Conservation (phyloP, 352 stramenopile genomes). For the Phytophthora vignae region DNA sequence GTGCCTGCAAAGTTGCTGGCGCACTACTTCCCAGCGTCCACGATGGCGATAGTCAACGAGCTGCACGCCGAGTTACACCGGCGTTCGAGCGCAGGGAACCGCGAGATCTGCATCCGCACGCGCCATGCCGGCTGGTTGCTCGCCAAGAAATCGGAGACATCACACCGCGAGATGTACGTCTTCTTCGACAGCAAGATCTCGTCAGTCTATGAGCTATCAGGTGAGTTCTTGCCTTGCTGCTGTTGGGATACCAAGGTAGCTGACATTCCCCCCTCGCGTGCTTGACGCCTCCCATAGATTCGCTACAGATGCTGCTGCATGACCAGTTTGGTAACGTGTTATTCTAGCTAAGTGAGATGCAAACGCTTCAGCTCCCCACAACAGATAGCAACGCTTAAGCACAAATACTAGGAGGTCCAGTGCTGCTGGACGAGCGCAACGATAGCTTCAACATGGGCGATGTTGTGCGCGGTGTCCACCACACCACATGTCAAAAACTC, state of each 20-base stretch:
- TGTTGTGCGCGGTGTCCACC: slow-evolving; percentile 1
- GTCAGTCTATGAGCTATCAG: slow-evolving; percentile 61
- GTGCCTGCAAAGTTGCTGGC: slow-evolving; percentile 48
- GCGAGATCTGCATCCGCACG: slow-evolving; percentile 66
- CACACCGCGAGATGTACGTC: slow-evolving; percentile 60
- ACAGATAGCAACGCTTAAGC: too few species aligned
- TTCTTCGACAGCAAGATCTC: slow-evolving; percentile 71
- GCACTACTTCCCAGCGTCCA: slow-evolving; percentile 56
- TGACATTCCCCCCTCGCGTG: not conserved
- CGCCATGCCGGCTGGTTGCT: slow-evolving; percentile 65
- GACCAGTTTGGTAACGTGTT: slow-evolving; percentile 68
- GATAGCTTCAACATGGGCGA: not conserved
- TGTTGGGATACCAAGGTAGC: not conserved
- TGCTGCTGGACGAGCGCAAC: not conserved
- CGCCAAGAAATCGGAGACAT: slow-evolving; percentile 55
- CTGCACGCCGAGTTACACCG: slow-evolving; percentile 53
- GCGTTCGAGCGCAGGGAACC: slow-evolving; percentile 35
- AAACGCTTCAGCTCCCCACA: too few species aligned
- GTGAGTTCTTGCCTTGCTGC: slow-evolving; percentile 44
- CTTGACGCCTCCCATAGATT: slow-evolving; percentile 45
- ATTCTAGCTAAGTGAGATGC: slow-evolving; percentile 31
- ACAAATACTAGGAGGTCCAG: too few species aligned
- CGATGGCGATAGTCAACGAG: slow-evolving; percentile 48
- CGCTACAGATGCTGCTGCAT: slow-evolving; percentile 50
- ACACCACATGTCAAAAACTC: not conserved